Evolutionary conservation across 495 filamentous ascomycete species (phyloP), one percentile per base, ranked within the genome.

Genomic region (Haplographium delicatum): DNA sequence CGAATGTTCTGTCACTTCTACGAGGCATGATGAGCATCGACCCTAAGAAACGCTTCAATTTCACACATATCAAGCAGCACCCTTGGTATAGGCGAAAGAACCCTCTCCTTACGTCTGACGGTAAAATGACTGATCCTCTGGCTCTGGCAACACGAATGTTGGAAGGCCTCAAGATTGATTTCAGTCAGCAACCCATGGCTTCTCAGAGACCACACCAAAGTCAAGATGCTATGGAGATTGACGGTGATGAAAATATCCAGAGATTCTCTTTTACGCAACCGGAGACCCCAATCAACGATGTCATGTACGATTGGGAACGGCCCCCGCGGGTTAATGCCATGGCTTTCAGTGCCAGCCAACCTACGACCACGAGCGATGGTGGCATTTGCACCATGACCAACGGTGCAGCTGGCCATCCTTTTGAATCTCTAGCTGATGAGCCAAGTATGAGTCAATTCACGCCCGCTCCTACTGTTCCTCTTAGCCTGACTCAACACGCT

Each of bases 51-150:
- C 83, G 93, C n/a, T 96, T 95, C 67, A 85, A 83, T 3, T 81
- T 97, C 51, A 79, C 86, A 42, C 88, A 93, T 53, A 86, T 99
- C 47, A 84, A 89, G 35, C 80, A 85, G 44, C 94, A 99, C 67
- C 93, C 90, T 26, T 99, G 93, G 93, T 96, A 89, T 60, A 95
- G 89, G 1, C 80, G 89, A 42, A 76, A 71, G 27, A 97, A 97
- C 62, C 79, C 76, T 30, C 83, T 85, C 60, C 76, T 97, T 5
- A 79, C 77, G 0, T 53, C 73, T 0, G 81, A 91, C 41, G 91
- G 91, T 58, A 80, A 76, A 51, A 75, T 90, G n/a, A 74, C 78
- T 18, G 89, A 96, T 55, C 84, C 86, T 1, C 69, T 97, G 52
- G 79, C 80, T 20, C 72, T 97, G 16, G 93, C 93, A 23, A 95